Percentiles rank a stretch among this genome's conserved stretches.
Evolutionary conservation across 2,329 filamentous ascomycete genomes (phyloP).

Genomic region (Rhynchosporium secalis): DNA sequence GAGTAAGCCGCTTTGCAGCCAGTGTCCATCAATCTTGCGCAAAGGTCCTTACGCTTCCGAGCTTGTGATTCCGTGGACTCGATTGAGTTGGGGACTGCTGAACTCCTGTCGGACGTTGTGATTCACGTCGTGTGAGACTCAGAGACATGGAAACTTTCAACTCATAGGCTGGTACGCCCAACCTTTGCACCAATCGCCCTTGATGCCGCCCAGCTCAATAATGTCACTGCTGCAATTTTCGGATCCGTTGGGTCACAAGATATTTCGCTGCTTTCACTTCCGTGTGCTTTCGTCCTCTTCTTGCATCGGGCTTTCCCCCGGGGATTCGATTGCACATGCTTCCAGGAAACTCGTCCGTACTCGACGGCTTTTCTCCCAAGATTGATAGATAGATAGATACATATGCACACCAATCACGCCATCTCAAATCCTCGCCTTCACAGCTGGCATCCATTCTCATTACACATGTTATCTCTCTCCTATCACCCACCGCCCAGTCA

Average conservation of each 20-base stretch:
- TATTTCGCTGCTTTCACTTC: background rate
- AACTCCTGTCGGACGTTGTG: background rate
- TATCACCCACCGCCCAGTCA: slow-evolving; percentile 1
- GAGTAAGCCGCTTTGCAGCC: background rate
- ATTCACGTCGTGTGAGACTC: slow-evolving; percentile 10
- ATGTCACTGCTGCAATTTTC: background rate
- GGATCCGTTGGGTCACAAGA: background rate
- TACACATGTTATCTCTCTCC: background rate
- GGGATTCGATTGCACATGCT: background rate
- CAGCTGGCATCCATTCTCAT: background rate
- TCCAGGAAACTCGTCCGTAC: background rate
- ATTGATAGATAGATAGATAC: background rate
- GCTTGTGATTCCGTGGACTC: background rate
- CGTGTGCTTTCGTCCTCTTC: background rate
- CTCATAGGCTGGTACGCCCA: background rate
- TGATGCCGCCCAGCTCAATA: background rate
- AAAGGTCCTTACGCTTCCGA: background rate
- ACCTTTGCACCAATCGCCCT: background rate
- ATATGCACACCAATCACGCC: background rate
- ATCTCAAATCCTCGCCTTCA: background rate
- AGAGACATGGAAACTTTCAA: background rate
- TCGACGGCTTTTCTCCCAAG: background rate
- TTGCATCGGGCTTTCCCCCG: background rate
- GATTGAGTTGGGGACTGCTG: background rate
- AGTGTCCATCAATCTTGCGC: too few species aligned